Evolutionary conservation across 2,329 filamentous ascomycete species (phyloP), one percentile per base, ranked within the genome.

Genomic region (Pseudogymnoascus destructans): DNA sequence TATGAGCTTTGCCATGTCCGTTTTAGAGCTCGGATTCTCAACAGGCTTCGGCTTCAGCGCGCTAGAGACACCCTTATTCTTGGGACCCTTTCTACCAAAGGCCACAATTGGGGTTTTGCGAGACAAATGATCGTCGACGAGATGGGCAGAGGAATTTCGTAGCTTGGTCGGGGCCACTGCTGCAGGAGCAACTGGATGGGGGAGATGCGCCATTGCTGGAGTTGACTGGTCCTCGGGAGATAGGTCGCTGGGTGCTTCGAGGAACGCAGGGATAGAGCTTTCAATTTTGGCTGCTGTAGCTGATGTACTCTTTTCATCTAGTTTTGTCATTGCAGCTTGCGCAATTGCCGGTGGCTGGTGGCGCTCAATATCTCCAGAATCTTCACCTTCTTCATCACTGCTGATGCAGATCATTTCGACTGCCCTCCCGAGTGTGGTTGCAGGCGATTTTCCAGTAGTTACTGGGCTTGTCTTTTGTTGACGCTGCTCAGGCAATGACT

Each of bases 1-100:
- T 21, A 17, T 13, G 10, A 46, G 13, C 11, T 59, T 63, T 3
- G 15, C 35, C 2, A 56, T 56, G 25, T 19, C 25, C 15, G 9
- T 17, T 52, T 52, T 19, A 17, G 46, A 17, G n/a, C 9, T 10
- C 3, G 3, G 2, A 8, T 19, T 3, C 25, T 19, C 46, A 52
- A n/a, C 46, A 19, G 46, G 25, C 25, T 52, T 52, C 21, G 46
- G 25, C 46, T 52, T 52, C 46, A 52, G 7, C n/a, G 46, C 25
- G 55, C 59, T 58, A 11, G 57, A 59, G n/a, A 57, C n/a, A 1
- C 65, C 65, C 56, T 66, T 64, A 23, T 67, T 67, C 38, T 19
- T 57, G 19, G 64, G 59, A 8, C 64, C 65, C 10, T 60, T 55
- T 13, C 25, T 23, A 25, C 59, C 57, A 36, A 67, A 67, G 6